A percentile compares a stretch with the other conserved stretches of the same genome.
Conservation (phyloP, 2,329 filamentous ascomycete species). For the Ceratocystis albifundus region DNA sequence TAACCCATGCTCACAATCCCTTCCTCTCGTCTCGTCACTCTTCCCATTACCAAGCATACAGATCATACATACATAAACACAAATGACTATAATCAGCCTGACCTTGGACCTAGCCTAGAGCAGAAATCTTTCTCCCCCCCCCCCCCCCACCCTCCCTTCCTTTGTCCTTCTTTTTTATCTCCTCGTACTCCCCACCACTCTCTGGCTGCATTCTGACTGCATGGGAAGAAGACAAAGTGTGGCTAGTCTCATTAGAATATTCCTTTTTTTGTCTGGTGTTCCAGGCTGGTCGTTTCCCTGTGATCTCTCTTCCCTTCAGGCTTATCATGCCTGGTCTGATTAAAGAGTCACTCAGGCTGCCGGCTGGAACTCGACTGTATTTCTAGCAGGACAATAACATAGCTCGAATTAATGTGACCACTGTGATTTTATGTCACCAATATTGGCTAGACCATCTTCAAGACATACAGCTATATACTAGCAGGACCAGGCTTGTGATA, state of each 20-base stretch:
- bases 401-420: background rate
- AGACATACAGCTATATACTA: background rate
- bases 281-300: background rate
- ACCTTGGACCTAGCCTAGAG: background rate
- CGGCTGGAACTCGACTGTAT: background rate
- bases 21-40: background rate
- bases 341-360: background rate
- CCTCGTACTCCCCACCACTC: background rate
- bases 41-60: background rate
- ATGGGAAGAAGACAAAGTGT: constrained; percentile 1
- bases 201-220: background rate
- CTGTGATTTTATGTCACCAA: background rate
- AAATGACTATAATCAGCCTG: background rate
- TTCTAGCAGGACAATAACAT: background rate
- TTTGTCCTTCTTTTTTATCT: constrained; percentile 3
- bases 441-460: background rate
- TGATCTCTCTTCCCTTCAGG: too few species aligned
- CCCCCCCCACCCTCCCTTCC: background rate
- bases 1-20: background rate
- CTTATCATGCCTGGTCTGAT: background rate
- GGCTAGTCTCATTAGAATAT: background rate
- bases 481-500: background rate
- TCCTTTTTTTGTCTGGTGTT: background rate
- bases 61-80: background rate
- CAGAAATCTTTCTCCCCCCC: too few species aligned